phyloP scores from a whole-genome alignment of 495 filamentous ascomycete species.

The Monascus purpureus region DNA sequence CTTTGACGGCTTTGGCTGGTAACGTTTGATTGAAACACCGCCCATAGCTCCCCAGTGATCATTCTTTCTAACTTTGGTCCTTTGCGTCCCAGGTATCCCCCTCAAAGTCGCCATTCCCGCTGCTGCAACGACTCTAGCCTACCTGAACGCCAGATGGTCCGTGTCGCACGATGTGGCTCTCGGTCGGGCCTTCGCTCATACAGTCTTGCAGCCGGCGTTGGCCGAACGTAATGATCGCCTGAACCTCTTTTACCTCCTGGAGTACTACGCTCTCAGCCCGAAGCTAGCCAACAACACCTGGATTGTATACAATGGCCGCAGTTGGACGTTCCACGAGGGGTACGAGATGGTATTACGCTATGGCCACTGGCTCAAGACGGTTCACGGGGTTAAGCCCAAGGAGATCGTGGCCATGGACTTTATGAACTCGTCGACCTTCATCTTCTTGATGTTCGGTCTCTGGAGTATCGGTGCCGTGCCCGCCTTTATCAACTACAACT shows the following conservation, averaged over 20 bases:
- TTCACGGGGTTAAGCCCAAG: slow-evolving; percentile 51
- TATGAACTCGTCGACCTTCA: slow-evolving; percentile 68
- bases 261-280: slow-evolving; percentile 46
- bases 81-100: slow-evolving; percentile 27
- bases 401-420: slow-evolving; percentile 85
- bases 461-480: slow-evolving; percentile 83
- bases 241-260: slow-evolving; percentile 72
- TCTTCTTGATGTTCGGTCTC: slow-evolving; percentile 73
- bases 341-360: slow-evolving; percentile 67
- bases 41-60: no score
- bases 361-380: slow-evolving; percentile 66
- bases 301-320: slow-evolving; percentile 59
- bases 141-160: slow-evolving; percentile 62
- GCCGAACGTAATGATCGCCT: slow-evolving; percentile 42
- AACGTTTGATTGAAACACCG: no score
- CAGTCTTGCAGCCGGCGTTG: slow-evolving; percentile 22
- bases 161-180: slow-evolving; percentile 52
- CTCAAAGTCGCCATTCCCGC: slow-evolving; percentile 46
- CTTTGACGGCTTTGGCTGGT: no score
- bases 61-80: no score
- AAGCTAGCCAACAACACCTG: slow-evolving; percentile 43
- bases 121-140: slow-evolving; percentile 55
- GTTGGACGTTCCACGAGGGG: slow-evolving; percentile 69
- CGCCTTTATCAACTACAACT: slow-evolving; percentile 93
- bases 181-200: slow-evolving; percentile 33